Evolutionary conservation across 2,329 filamentous ascomycete genomes (phyloP), one percentile per base, ranked within the genome.

Genomic region (Diaporthe vaccinii): DNA sequence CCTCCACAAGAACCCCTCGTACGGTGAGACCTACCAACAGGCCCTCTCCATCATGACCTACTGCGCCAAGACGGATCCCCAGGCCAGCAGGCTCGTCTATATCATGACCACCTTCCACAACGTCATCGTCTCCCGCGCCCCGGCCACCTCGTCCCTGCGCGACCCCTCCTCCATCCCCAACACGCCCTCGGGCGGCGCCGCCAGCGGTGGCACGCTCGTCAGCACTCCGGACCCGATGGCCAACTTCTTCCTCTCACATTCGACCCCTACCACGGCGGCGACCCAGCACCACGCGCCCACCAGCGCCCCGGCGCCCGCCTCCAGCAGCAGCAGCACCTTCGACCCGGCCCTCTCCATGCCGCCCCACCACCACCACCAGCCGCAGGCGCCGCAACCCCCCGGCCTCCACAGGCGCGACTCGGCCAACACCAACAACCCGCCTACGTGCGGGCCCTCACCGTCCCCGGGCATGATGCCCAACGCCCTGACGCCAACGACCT

Each of bases 11-110:
- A 87, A 88, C 28, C 80, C 84, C 0, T 82, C 82, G 9, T 87
- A 87, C 44, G 80, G 79, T 0, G 78, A 78, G n/a, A 84, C 83
- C 1, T 57, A 76, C 78, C 71, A 74, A 0, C 84, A 86, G 46
- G 85, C 87, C 10, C 84, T 90, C n/a, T 78, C 81, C 2, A 86
- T 91, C 58, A 84, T 91, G 80, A 80, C 82, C 4, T 88, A 87
- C 78, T 89, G 88, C 78, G 85, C 87, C 10, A 79, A 84, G 39
- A 82, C 80, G 2, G 89, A 91, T 75, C 83, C 84, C 1, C 87
- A 90, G 78, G 89, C 88, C 3, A 79, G 82, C 4, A 84, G 89
- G 6, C 85, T 90, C 5, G 81, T 85, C 14, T 87, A 86, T 72
- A 90, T 91, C 49, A 80, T 91, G 17, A 82, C 83, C 4, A 85